Base-by-base conservation (phyloP, 1,284 basidiomycete genomes). In the Pisolithus thermaeus region DNA sequence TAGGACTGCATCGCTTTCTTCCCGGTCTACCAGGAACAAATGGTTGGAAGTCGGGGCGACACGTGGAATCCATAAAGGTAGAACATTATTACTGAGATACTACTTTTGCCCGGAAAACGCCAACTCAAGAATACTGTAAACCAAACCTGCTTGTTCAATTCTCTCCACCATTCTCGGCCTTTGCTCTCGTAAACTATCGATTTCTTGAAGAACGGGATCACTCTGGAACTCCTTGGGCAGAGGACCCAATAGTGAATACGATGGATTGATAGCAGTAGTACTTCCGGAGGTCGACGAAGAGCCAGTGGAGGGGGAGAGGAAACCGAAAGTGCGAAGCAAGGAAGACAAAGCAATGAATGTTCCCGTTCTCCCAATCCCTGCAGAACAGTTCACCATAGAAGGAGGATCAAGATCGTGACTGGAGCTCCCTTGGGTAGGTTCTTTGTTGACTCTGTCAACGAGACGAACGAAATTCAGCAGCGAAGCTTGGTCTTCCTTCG, bases 361-460 rank as follows among this genome's bases (percentile, higher is more conserved):
- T 16, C 94, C 94, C 1, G 94, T 96, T 23, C 94, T 80, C 0
- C 94, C 94, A 37, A 96, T 80, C 3, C 94, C 94, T 0, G 94
- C 94, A 22, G 86, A 89, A 61, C 92, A 96, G 58, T 90, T 84
- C 27, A 92, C 80, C 63, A 94, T 81, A 50, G 90, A 79, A 0
- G 92, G 91, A 14, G 87, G 83, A 52, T 84, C 81, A 7, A 78
- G 70, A 58, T 75, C 69, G 48, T 62, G 61, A 32, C 62, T 59
- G 43, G 61, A 55, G 12, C 49, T 49, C 12, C 41, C 37, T 27
- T 55, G 39, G 46, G 59, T 58, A 18, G 71, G 55, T 56, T 76
- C 73, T 56, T 74, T 75, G 65, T 90, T 90, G 37, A 73, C 68
- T 9, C 60, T 60, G 58, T 88, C 83, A 28, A 84, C 84, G 20